These are phyloP conservation scores for Sherardia arvensis DNA, from an alignment of 257 asterid species.

Conservation along the genomic window DNA sequence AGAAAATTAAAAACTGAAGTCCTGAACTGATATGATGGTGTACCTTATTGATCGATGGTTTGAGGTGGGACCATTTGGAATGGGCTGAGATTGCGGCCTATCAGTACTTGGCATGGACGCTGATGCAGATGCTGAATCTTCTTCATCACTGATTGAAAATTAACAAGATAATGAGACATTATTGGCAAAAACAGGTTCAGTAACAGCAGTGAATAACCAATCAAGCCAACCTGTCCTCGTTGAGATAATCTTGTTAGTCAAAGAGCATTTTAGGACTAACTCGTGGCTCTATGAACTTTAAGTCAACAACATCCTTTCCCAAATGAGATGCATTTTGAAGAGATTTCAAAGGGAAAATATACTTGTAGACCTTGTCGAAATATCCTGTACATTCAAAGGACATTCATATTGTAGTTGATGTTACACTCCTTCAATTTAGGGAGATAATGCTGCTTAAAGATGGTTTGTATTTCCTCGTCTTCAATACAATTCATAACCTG, in stretches of 20 bases:
- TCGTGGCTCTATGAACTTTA: too few relatives aligned
- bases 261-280: too few relatives aligned
- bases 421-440: too few relatives aligned
- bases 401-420: too few relatives aligned
- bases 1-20: neutral
- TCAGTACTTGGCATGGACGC: constrained; percentile 26
- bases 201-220: neutral
- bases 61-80: constrained; percentile 51
- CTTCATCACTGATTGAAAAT: constrained; percentile 61
- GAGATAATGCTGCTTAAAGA: too few relatives aligned
- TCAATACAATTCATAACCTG: too few relatives aligned
- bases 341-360: too few relatives aligned
- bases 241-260: constrained; percentile 84
- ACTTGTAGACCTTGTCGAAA: too few relatives aligned
- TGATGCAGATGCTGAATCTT: constrained; percentile 78
- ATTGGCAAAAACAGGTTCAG: neutral
- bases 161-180: constrained; percentile 7
- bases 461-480: too few relatives aligned
- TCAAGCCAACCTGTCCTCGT: constrained; percentile 74
- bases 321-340: too few relatives aligned
- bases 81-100: constrained; percentile 32
- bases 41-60: constrained; percentile 46
- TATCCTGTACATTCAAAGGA: too few relatives aligned
- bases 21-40: neutral
- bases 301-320: too few relatives aligned